phyloP scores from a whole-genome alignment of 2,329 filamentous ascomycete species.

The Colletotrichum sp. region DNA sequence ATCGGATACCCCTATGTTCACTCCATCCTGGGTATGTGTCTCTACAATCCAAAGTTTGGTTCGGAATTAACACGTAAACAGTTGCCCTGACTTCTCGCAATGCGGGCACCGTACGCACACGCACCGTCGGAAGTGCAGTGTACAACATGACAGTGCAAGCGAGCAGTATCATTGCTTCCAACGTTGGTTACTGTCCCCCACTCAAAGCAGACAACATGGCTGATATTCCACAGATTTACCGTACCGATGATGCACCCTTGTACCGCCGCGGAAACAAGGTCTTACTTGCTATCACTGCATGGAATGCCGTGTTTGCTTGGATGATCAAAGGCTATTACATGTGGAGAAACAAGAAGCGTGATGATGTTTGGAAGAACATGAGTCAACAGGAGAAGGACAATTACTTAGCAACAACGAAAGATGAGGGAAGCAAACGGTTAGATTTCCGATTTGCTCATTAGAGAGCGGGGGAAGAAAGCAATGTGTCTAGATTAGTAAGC shows the following conservation, averaged over 20 bases:
- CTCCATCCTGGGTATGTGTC: slow-evolving; percentile 32
- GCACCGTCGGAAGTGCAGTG: slow-evolving; percentile 64
- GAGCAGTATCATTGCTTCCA: slow-evolving; percentile 45
- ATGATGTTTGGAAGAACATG: slow-evolving; percentile 32
- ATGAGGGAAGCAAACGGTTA: slow-evolving; percentile 45
- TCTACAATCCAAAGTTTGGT: neutral
- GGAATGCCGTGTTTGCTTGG: slow-evolving; percentile 37
- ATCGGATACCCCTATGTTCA: slow-evolving; percentile 53
- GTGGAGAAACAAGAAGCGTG: slow-evolving; percentile 31
- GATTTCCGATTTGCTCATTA: slow-evolving; percentile 35
- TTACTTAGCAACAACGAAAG: slow-evolving; percentile 44
- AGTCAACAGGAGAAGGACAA: slow-evolving; percentile 35
- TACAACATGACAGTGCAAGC: slow-evolving; percentile 64
- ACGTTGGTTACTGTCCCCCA: slow-evolving; percentile 21
- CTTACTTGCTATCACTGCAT: slow-evolving; percentile 41
- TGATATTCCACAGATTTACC: slow-evolving; percentile 29
- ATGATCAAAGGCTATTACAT: slow-evolving; percentile 35
- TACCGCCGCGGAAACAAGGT: slow-evolving; percentile 48
- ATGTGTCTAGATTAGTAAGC: too few relatives aligned
- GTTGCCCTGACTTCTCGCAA: slow-evolving; percentile 68
- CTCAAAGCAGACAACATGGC: too few relatives aligned
- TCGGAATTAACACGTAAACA: slow-evolving; percentile 38
- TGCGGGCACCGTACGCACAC: slow-evolving; percentile 64
- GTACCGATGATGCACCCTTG: slow-evolving; percentile 48
- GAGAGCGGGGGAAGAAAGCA: neutral